Evolutionary conservation across 495 filamentous ascomycete species (phyloP), one percentile per base, ranked within the genome.

Genomic region (Wilcoxina mikolae): DNA sequence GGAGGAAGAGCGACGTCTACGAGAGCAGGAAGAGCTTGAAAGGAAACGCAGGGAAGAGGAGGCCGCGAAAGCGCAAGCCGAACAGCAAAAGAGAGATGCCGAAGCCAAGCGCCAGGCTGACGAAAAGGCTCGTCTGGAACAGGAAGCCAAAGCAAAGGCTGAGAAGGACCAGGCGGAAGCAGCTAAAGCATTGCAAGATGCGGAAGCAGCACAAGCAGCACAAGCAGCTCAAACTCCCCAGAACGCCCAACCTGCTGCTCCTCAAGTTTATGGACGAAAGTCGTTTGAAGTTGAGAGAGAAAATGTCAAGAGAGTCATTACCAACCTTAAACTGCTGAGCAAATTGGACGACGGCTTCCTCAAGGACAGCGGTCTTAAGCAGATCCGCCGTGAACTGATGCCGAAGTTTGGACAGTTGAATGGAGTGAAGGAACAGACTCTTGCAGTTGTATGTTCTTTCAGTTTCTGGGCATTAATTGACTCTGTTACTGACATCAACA

Each of bases 361-460:
- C 24, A 65, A 64, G 47, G 56, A 49, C 3, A 66, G 56, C 15
- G 47, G 54, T 15, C 52, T 66, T 18, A 62, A 60, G 46, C 54
- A 44, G 4, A 63, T 60, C 55, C 56, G 54, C 20, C 56, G 64
- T 24, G 63, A 62, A 15, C 39, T 65, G 43, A 55, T 60, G 17
- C 64, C 64, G 38, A 65, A 66, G 39, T 35, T 66, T 25, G 64
- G 63, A 18, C 64, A 66, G 46, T 47, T 66, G 3, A 66, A 60
- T 23, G 64, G 64, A 42, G 62, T 63, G 45, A 66, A 48, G 25
- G 18, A 45, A 4, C 64, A 66, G 35, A 66, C 64, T 25, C 42
- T 57, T 12, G 35, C 44, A 54, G 57, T 65, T 49, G 63, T 66
- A 50, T 57, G 59, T 45, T 35, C 27, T 26, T 45, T 45, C 51